Conservation (phyloP, 352 stramenopile species). For the Phytopythium chamaehyphon region DNA sequence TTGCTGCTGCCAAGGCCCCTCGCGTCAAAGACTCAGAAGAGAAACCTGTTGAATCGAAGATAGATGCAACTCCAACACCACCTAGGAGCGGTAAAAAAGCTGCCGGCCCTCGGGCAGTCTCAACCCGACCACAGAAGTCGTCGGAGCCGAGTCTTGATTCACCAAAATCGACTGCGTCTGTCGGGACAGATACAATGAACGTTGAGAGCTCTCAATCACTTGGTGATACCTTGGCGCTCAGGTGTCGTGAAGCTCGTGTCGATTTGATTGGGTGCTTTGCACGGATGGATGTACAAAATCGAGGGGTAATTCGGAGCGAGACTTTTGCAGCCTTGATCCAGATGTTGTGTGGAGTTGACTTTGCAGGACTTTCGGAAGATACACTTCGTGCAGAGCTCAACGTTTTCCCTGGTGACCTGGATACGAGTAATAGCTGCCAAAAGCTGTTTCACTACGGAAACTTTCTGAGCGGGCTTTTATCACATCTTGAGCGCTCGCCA, state of each 20-base stretch:
- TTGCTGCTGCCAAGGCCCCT: slow-evolving; percentile 25
- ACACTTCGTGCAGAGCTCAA: slow-evolving; percentile 8
- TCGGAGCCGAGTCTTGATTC: neutral
- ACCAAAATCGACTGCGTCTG: slow-evolving; percentile 8
- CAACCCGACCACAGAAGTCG: slow-evolving; percentile 1
- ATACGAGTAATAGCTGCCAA: slow-evolving; percentile 8
- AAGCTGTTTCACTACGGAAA: slow-evolving; percentile 17
- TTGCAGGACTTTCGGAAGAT: slow-evolving; percentile 5
- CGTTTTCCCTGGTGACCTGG: slow-evolving; percentile 13
- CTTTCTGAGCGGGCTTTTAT: slow-evolving; percentile 16
- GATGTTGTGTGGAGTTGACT: slow-evolving; percentile 18
- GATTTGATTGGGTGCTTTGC: slow-evolving; percentile 19
- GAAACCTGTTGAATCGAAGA: neutral
- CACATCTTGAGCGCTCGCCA: slow-evolving; percentile 7
- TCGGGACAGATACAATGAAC: slow-evolving; percentile 23
- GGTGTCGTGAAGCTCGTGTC: slow-evolving; percentile 23
- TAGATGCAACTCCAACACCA: slow-evolving; percentile 1
- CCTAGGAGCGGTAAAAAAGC: slow-evolving; percentile 1
- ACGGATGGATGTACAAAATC: slow-evolving; percentile 21
- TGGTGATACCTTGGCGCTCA: slow-evolving; percentile 17
- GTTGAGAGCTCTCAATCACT: slow-evolving; percentile 6
- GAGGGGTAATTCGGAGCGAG: slow-evolving; percentile 19
- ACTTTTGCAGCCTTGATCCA: slow-evolving; percentile 22
- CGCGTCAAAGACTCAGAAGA: slow-evolving; percentile 15
- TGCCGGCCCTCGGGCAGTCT: neutral